A percentile compares a stretch with the other conserved stretches of the same genome.
These are phyloP conservation scores for Fistulifera solaris DNA, from an alignment of 108 stramenopile species.

Conservation along the genomic window DNA sequence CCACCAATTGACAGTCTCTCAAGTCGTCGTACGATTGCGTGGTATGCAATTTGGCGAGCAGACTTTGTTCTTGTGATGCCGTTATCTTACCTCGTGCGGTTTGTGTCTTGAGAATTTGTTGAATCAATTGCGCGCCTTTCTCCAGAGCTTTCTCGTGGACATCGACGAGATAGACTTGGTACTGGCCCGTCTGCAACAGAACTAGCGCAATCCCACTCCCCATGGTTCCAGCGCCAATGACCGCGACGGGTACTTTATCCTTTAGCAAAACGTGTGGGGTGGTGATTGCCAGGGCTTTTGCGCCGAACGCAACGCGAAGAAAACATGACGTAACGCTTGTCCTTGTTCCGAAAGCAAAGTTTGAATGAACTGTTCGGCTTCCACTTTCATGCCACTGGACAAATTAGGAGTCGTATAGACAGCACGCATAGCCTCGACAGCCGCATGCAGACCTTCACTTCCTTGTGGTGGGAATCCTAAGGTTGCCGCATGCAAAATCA, in stretches of 20 bases:
- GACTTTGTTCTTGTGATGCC: constrained; percentile 20
- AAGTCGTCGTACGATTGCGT: constrained; percentile 39
- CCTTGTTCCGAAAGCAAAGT: constrained; percentile 65
- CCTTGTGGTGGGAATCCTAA: constrained; percentile 52
- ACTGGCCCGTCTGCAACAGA: constrained; percentile 77
- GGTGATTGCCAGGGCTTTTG: constrained; percentile 31
- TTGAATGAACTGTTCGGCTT: constrained; percentile 51
- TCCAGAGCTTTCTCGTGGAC: constrained; percentile 55
- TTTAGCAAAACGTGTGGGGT: constrained; percentile 6
- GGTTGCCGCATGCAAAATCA: constrained; percentile 48
- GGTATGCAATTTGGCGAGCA: constrained; percentile 20
- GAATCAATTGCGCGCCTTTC: constrained; percentile 51
- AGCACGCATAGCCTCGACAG: constrained; percentile 73
- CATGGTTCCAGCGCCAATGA: constrained; percentile 96
- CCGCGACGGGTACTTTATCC: constrained; percentile 39
- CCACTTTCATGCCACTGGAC: constrained; percentile 58
- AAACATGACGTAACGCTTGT: constrained; percentile 81
- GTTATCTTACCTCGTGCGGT: constrained; percentile 40
- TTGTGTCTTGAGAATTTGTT: constrained; percentile 40
- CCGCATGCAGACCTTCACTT: constrained; percentile 67
- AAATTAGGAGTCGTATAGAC: constrained; percentile 36
- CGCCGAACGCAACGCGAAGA: constrained; percentile 88
- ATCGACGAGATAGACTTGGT: constrained; percentile 81
- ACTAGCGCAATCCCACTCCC: constrained; percentile 93
- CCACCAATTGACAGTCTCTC: constrained; percentile 52